Evolutionary conservation across 371 early-diverging fungal genomes (phyloP).

Genomic region (Parasitella parasitica): DNA sequence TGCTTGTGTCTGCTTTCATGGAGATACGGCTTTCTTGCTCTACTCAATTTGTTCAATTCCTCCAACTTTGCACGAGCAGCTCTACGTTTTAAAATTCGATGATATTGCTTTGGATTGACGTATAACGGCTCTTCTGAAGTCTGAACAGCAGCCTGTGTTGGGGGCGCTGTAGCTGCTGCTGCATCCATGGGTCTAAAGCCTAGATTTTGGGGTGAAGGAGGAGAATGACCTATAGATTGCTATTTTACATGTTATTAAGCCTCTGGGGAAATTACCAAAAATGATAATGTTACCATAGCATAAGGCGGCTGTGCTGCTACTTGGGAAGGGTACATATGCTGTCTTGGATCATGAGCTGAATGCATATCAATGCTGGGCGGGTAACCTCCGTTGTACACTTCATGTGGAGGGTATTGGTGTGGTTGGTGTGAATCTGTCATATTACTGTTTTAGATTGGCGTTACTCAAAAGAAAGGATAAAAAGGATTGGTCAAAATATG

Average conservation of each 20-base stretch:
- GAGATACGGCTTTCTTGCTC: conserved; percentile 74
- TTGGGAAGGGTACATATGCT: background rate
- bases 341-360: conserved; percentile 4
- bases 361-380: background rate
- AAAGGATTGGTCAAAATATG: background rate
- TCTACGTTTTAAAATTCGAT: conserved; percentile 85
- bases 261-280: too few relatives aligned
- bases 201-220: background rate
- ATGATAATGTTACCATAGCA: conserved; percentile 10
- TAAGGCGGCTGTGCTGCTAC: conserved; percentile 11
- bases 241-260: background rate
- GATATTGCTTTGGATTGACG: conserved; percentile 89
- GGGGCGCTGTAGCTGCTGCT: background rate
- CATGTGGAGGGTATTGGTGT: background rate
- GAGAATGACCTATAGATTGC: conserved; percentile 4
- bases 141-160: background rate
- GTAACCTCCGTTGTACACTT: background rate
- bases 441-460: background rate
- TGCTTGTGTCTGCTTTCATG: conserved; percentile 96
- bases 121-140: conserved; percentile 19
- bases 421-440: conserved; percentile 1
- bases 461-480: too few relatives aligned
- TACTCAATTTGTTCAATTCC: conserved; percentile 53
- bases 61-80: conserved; percentile 73
- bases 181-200: conserved; percentile 10